phyloP scores from a whole-genome alignment of 257 asterid species.

The Penstemon eatonii region DNA sequence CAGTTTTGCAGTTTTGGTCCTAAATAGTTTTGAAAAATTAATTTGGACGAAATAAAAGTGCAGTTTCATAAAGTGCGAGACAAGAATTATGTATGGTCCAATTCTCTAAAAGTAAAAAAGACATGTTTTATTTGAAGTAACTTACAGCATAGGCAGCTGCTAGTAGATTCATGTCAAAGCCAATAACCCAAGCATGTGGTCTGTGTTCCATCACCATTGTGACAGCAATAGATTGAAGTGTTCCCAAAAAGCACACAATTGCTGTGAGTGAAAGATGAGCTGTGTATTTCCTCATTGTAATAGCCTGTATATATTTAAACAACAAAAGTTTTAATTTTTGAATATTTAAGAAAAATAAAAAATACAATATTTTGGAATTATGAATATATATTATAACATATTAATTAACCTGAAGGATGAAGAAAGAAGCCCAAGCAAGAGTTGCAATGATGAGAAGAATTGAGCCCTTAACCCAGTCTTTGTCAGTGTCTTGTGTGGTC shows the following conservation, averaged over 20 bases:
- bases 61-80: no score
- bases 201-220: slow-evolving; percentile 77
- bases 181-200: slow-evolving; percentile 71
- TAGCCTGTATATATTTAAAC: slow-evolving; percentile 37
- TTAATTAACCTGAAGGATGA: slow-evolving; percentile 66
- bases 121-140: neutral
- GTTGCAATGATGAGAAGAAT: slow-evolving; percentile 84
- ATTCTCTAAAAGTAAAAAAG: no score
- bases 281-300: slow-evolving; percentile 62
- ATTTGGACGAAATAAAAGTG: no score
- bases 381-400: neutral
- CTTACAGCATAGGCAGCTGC: slow-evolving; percentile 98
- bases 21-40: no score
- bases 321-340: neutral
- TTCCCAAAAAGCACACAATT: slow-evolving; percentile 86
- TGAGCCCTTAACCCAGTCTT: slow-evolving; percentile 85
- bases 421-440: slow-evolving; percentile 89
- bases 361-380: no score
- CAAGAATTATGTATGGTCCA: no score
- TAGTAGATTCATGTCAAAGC: slow-evolving; percentile 79
- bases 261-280: slow-evolving; percentile 78
- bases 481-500: slow-evolving; percentile 40
- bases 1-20: no score
- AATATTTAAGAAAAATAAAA: no score
- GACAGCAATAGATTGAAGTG: slow-evolving; percentile 77